Percentiles rank a stretch among this genome's conserved stretches.
These are phyloP conservation scores for Colletotrichum truncatum DNA, from an alignment of 2,329 filamentous ascomycete species.

Conservation along the genomic window DNA sequence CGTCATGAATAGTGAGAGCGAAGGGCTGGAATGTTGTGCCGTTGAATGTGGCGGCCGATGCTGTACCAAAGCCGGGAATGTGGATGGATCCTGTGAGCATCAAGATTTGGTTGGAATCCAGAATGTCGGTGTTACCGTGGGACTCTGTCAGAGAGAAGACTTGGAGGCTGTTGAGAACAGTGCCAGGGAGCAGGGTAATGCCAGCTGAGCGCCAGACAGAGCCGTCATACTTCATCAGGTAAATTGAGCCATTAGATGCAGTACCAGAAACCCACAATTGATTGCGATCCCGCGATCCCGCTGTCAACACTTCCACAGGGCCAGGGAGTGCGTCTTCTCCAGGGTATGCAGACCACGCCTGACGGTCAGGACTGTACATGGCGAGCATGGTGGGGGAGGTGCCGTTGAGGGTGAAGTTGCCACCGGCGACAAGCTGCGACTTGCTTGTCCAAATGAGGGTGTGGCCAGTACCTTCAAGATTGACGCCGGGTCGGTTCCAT, in stretches of 20 bases:
- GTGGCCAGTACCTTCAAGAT: constrained; percentile 75
- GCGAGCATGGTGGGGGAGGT: constrained; percentile 72
- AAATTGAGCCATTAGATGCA: constrained; percentile 69
- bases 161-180: constrained; percentile 81
- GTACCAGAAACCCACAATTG: constrained; percentile 87
- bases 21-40: constrained; percentile 83
- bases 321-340: constrained; percentile 77
- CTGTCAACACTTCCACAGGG: constrained; percentile 78
- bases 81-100: constrained; percentile 87
- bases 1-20: constrained; percentile 75
- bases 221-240: constrained; percentile 85
- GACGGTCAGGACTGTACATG: constrained; percentile 74
- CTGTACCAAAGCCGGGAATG: constrained; percentile 79
- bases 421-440: constrained; percentile 78
- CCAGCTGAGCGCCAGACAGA: constrained; percentile 74
- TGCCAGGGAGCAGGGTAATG: constrained; percentile 69
- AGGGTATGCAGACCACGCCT: constrained; percentile 73
- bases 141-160: constrained; percentile 76
- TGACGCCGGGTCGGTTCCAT: constrained; percentile 83
- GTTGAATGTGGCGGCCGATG: constrained; percentile 88
- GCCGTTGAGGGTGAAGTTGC: constrained; percentile 75
- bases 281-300: constrained; percentile 76
- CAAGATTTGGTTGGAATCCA: constrained; percentile 75
- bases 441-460: constrained; percentile 80
- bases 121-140: constrained; percentile 71